These are phyloP conservation scores for Acer saccharum DNA, from an alignment of 345 rosid species.

Conservation along the genomic window DNA sequence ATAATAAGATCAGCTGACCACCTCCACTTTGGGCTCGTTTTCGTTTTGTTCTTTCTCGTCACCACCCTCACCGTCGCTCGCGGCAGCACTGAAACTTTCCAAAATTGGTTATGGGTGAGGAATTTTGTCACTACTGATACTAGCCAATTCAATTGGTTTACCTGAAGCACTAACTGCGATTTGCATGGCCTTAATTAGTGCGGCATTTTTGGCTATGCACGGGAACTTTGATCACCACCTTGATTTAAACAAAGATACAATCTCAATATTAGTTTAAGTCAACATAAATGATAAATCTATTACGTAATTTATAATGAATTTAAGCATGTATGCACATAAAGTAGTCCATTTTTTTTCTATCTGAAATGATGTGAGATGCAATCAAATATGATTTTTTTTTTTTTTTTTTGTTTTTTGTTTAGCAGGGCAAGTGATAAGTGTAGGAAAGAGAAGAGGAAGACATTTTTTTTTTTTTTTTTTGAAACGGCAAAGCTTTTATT, in stretches of 20 bases:
- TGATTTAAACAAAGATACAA: too few relatives aligned
- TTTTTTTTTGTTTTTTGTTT: neutral
- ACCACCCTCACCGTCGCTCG: neutral
- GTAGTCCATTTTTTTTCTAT: too few relatives aligned
- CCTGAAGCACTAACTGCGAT: conserved; percentile 24
- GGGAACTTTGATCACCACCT: conserved; percentile 28
- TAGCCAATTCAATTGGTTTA: neutral
- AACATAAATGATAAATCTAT: too few relatives aligned
- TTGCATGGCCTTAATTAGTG: conserved; percentile 23
- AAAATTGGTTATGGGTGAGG: neutral
- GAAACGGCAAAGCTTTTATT: too few relatives aligned
- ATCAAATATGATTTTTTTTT: too few relatives aligned
- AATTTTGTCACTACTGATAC: neutral
- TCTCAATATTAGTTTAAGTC: too few relatives aligned
- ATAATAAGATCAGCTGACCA: too few relatives aligned
- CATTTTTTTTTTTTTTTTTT: conserved; percentile 10
- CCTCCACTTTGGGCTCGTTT: too few relatives aligned
- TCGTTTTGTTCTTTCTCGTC: neutral
- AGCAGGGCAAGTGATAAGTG: conserved; percentile 72
- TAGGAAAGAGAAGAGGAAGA: conserved; percentile 73
- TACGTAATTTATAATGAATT: too few relatives aligned
- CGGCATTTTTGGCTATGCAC: conserved; percentile 13
- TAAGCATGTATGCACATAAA: too few relatives aligned
- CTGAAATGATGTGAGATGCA: too few relatives aligned
- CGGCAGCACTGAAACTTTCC: neutral